Base-by-base conservation (phyloP, 768 basidiomycete species). In the Lactarius vividus region DNA sequence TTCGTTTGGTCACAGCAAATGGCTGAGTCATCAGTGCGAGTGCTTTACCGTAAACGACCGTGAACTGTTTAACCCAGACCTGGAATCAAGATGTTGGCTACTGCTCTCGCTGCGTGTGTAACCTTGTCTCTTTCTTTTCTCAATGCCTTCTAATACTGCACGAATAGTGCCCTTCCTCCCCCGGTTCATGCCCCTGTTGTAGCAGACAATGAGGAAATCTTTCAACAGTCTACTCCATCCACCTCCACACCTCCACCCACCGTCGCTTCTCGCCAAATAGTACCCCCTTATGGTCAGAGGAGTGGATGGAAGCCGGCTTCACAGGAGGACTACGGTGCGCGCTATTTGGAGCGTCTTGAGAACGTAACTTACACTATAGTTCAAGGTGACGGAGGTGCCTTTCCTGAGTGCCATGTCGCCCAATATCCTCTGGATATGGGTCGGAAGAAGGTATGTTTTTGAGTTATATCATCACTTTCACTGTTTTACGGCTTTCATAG, bases 371-470 rank as follows among this genome's bases (percentile, higher is more conserved):
- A 59, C 35, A 61, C 53, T 11, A 60, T 40, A 1, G 67, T 56
- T 64, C 28, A 71, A 91, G 89, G 87, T 64, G 89, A 93, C 73
- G 92, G 94, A 69, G 94, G 93, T 71, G 82, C 94, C 63, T 93
- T 88, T 77, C 94, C 94, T 4, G 94, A 99, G 80, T 98, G 96
- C 76, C 94, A 96, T 83, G 80, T 96, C 60, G 97, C 97, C 7
- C 96, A 99, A 75, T 99, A 97, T 79, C 96, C 96, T 13, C 76
- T 98, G 68, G 93, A 94, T 63, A 88, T 99, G 84, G 96, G 96
- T 63, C 85, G 86, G 78, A 97, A 97, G 84, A 96, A 96, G 86
- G 94, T 89, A 60, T 69, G 86, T 74, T 8, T 4, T 3, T 33
- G 56, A 11, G 16, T 29, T 5, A n/a, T 11, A 29, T 33, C 16